Evolutionary conservation across 2,329 filamentous ascomycete genomes (phyloP).

Genomic region (Penicillium sp.): DNA sequence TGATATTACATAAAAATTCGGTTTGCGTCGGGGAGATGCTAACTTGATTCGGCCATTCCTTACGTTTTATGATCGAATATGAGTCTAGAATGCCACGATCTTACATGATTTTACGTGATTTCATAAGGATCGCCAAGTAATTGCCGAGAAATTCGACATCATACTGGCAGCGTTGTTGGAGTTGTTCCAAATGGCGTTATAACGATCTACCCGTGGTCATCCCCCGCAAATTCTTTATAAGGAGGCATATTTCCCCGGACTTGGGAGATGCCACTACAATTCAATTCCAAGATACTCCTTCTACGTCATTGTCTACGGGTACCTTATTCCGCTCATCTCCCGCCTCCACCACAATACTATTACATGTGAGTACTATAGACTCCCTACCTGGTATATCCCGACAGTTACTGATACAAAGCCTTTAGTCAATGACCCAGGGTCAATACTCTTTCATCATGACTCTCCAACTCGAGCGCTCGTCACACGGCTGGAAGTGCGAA

Average conservation of each 20-base stretch:
- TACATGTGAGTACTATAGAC: neutral
- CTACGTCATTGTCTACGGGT: neutral
- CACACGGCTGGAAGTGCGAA: neutral
- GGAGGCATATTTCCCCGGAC: neutral
- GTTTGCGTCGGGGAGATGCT: neutral
- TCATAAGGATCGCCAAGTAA: neutral
- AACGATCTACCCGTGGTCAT: neutral
- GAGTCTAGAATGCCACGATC: neutral
- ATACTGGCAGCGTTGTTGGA: neutral
- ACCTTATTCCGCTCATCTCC: neutral
- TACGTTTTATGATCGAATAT: neutral
- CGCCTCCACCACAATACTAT: neutral
- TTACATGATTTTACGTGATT: slow-evolving; percentile 1
- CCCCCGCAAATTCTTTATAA: slow-evolving; percentile 2
- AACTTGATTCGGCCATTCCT: neutral
- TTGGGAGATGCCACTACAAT: neutral
- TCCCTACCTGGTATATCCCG: no score
- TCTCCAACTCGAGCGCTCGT: neutral
- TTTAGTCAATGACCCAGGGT: neutral
- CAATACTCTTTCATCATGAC: neutral
- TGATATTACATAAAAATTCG: neutral
- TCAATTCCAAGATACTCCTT: neutral
- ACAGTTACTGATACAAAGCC: neutral
- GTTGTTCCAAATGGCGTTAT: neutral
- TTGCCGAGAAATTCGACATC: neutral